Conservation (phyloP, 495 filamentous ascomycete species). For the Aspergillus haitiensis region DNA sequence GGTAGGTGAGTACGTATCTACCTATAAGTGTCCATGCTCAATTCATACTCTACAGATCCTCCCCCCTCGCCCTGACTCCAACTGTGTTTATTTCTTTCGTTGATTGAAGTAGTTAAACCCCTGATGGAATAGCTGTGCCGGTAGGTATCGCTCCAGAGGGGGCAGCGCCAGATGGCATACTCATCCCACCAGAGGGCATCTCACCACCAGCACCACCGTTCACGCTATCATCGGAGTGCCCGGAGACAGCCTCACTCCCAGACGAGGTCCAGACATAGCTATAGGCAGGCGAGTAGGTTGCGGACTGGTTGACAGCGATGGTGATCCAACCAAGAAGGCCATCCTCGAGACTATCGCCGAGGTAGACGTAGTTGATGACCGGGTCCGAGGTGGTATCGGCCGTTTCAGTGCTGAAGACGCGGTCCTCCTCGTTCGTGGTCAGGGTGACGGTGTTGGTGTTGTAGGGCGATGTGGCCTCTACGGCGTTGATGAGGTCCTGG, state of each 20-base stretch:
- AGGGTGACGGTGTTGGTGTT: constrained; percentile 52
- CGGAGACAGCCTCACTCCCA: constrained; percentile 6
- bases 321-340: constrained; percentile 30
- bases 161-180: not conserved
- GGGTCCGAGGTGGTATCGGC: constrained; percentile 56
- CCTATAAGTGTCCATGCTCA: no score
- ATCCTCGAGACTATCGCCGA: constrained; percentile 49
- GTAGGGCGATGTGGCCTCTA: constrained; percentile 54
- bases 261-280: constrained; percentile 7
- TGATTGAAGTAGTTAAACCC: not conserved
- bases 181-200: not conserved
- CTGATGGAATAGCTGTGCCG: not conserved
- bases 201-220: constrained; percentile 2
- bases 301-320: constrained; percentile 6
- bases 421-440: constrained; percentile 54
- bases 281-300: not conserved
- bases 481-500: constrained; percentile 48
- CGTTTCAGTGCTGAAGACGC: constrained; percentile 35
- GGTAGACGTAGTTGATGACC: constrained; percentile 55
- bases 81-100: no score
- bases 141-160: not conserved
- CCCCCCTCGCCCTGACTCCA: no score
- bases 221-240: not conserved
- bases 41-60: no score
- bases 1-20: no score